Base-by-base conservation (phyloP, 306 rosid species). In the Leucaena leucocephala region DNA sequence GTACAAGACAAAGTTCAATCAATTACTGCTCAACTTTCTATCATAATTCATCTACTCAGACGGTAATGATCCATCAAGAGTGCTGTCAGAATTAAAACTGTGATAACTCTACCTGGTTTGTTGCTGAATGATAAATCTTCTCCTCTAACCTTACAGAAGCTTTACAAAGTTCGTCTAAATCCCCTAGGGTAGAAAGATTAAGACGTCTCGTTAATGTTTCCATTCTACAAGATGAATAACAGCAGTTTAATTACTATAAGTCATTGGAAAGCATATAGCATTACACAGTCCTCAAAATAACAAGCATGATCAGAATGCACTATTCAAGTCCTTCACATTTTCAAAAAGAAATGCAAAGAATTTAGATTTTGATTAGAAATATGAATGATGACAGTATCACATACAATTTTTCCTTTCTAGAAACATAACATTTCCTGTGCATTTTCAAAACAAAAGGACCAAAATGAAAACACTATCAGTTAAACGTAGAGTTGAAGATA, bases 111-210 rank as follows among this genome's bases (percentile, higher is more conserved):
- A 17, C 93, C 90, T 82, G 85, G 76, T 71, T 89, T 38, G 79
- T 75, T 71, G 93, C 85, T 13, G 70, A 78, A 63, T 50, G 17
- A 70, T 84, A 89, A 79, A 84, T 74, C 77, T 85, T 82, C 48
- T 87, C 96, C 80, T 91, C 90, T 72, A 89, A 78, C 76, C 91
- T 80, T 62, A 54, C 69, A 74, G 91, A 90, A 59, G 87, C 85
- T 75, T 68, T 84, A 80, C n/a, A 45, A n/a, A 91, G 84, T 68
- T 87, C 91, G 21, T 13, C 80, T 48, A 86, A 52, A 65, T 92
- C 92, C 12, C 82, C 96, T 57, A 75, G 83, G 38, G 81, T 89
- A 22, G 82, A 67, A 81, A 74, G 68, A 22, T 86, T 90, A 68
- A 87, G 69, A 77, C 81, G 85, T 82, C 80, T 87, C 87, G 40